A percentile compares a stretch with the other conserved stretches of the same genome.
These are phyloP conservation scores for Hericium alpestre DNA, from an alignment of 768 basidiomycete genomes.

Conservation along the genomic window DNA sequence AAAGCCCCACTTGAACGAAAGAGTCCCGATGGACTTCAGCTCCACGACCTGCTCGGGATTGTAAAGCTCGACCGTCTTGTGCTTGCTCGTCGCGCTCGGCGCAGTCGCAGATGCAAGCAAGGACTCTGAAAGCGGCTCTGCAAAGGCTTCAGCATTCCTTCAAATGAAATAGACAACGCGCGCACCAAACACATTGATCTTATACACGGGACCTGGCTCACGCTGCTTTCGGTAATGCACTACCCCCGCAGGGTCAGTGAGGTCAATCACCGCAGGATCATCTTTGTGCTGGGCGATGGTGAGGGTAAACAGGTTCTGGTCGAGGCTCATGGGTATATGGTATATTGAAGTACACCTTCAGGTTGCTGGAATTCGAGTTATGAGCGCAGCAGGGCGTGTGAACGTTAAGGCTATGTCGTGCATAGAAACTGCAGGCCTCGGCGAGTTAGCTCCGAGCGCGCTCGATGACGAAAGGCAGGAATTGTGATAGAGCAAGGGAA, in stretches of 20 bases:
- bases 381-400: too few species aligned
- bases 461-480: too few species aligned
- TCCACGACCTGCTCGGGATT: slow-evolving; percentile 66
- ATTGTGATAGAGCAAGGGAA: too few species aligned
- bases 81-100: slow-evolving; percentile 54
- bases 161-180: background rate
- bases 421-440: too few species aligned
- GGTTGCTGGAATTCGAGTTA: too few species aligned
- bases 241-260: slow-evolving; percentile 52
- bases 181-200: slow-evolving; percentile 56
- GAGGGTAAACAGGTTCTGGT: slow-evolving; percentile 80
- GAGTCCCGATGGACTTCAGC: slow-evolving; percentile 61
- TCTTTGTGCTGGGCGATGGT: slow-evolving; percentile 48
- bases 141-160: background rate
- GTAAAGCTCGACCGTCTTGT: slow-evolving; percentile 63
- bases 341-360: too few species aligned
- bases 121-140: slow-evolving; percentile 66
- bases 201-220: slow-evolving; percentile 43
- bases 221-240: slow-evolving; percentile 68
- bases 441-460: too few species aligned
- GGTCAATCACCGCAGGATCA: slow-evolving; percentile 53
- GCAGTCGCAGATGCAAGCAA: slow-evolving; percentile 60
- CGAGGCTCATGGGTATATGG: slow-evolving; percentile 52
- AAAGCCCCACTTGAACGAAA: slow-evolving; percentile 71
- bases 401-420: too few species aligned